These are phyloP conservation scores for Oryza brachyantha DNA, from an alignment of 176 grass and related monocot genomes.

Conservation along the genomic window DNA sequence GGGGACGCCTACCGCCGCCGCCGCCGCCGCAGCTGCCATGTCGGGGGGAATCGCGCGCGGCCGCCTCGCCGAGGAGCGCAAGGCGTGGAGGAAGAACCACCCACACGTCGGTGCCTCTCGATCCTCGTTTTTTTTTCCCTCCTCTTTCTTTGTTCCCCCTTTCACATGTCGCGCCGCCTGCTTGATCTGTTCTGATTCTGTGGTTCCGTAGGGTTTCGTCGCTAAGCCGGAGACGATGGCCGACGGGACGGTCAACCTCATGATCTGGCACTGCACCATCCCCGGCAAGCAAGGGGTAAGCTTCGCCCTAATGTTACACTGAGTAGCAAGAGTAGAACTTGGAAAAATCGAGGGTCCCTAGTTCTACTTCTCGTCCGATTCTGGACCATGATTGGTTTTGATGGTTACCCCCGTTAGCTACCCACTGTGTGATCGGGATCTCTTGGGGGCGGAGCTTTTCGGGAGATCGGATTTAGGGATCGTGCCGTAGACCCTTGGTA, in stretches of 20 bases:
- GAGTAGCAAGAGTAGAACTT: neutral
- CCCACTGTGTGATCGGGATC: slow-evolving; percentile 8
- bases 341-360: neutral
- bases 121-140: no score
- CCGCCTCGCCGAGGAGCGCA: slow-evolving; percentile 94
- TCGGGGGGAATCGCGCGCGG: slow-evolving; percentile 84
- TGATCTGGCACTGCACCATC: slow-evolving; percentile 92
- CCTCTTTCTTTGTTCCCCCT: no score
- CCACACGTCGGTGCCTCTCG: slow-evolving; percentile 57
- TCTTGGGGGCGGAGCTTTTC: neutral
- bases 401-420: no score
- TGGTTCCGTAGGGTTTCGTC: slow-evolving; percentile 68
- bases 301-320: neutral
- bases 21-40: slow-evolving; percentile 29
- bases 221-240: slow-evolving; percentile 76
- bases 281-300: slow-evolving; percentile 96
- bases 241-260: slow-evolving; percentile 77
- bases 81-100: slow-evolving; percentile 94
- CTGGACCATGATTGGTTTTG: no score
- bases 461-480: neutral
- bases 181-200: slow-evolving; percentile 5
- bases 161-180: neutral
- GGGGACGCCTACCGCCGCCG: neutral
- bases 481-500: neutral
- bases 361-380: neutral